A percentile compares a stretch with the other conserved stretches of the same genome.
These are phyloP conservation scores for Acanthamoeba culbertsoni DNA, from an alignment of 208 protist species.

Conservation along the genomic window DNA sequence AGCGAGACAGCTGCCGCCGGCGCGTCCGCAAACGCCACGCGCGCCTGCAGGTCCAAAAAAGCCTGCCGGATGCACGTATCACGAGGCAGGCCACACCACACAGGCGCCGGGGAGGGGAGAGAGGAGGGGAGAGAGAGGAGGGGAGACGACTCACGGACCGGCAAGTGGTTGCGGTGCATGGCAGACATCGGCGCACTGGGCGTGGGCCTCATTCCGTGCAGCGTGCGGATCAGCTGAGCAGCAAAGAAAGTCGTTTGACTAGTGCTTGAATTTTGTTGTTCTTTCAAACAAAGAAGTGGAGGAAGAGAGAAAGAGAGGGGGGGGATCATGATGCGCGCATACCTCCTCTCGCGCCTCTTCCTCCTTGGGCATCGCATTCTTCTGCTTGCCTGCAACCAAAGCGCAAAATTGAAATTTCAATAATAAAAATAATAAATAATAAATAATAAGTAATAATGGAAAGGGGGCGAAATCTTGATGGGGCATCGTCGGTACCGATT, in stretches of 20 bases:
- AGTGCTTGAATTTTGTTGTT: neutral
- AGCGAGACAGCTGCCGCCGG: constrained; percentile 2
- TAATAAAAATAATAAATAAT: neutral
- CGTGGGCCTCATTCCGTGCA: neutral
- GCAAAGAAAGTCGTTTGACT: neutral
- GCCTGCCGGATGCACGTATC: neutral
- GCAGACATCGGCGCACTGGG: neutral
- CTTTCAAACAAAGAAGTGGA: neutral
- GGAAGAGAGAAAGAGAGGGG: neutral
- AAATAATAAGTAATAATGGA: neutral
- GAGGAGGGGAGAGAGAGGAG: too few relatives aligned
- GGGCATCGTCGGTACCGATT: neutral
- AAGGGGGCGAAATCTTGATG: too few relatives aligned
- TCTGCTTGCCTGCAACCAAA: neutral
- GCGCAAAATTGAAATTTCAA: neutral
- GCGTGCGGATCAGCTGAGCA: neutral
- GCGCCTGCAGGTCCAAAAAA: neutral
- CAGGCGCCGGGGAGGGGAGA: neutral
- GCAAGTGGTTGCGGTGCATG: neutral
- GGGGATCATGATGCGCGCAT: neutral
- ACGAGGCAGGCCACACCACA: neutral
- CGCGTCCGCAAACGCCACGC: neutral
- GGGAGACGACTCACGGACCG: neutral
- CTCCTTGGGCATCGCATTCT: constrained; percentile 1
- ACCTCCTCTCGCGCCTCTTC: constrained; percentile 19